Percentiles rank a stretch among this genome's conserved stretches.
Conservation (phyloP, 768 basidiomycete species). For the Trametes cubensis region DNA sequence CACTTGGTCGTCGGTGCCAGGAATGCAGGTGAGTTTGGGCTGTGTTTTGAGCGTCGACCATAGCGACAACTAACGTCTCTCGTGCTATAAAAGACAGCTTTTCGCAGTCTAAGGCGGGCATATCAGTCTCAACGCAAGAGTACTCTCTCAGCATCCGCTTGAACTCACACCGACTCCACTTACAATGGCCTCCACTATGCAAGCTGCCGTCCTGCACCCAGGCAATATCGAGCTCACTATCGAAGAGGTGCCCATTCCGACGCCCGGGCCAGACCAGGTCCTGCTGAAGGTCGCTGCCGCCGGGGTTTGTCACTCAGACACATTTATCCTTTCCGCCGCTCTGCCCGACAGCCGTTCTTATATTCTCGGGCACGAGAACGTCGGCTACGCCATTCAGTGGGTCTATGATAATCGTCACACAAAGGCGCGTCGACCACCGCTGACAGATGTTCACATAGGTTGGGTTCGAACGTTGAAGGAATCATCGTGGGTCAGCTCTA, state of each 20-base stretch:
- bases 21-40: no score
- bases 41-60: no score
- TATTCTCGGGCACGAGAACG: slow-evolving; percentile 18
- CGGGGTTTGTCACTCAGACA: slow-evolving; percentile 22
- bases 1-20: no score
- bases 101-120: no score
- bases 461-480: background rate
- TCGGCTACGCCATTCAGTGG: slow-evolving; percentile 11
- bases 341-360: slow-evolving; percentile 13
- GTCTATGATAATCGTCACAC: background rate
- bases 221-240: slow-evolving; percentile 37
- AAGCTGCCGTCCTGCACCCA: slow-evolving; percentile 33
- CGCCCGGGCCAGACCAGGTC: slow-evolving; percentile 8
- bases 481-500: slow-evolving; percentile 11
- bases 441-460: no score
- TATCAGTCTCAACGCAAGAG: no score
- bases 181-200: slow-evolving; percentile 11
- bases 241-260: slow-evolving; percentile 11
- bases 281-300: slow-evolving; percentile 20
- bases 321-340: slow-evolving; percentile 7
- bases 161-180: background rate
- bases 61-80: no score
- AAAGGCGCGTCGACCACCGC: no score
- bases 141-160: background rate
- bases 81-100: no score